These are phyloP conservation scores for Parafenestella ontariensis DNA, from an alignment of 2,329 filamentous ascomycete genomes.

Conservation along the genomic window DNA sequence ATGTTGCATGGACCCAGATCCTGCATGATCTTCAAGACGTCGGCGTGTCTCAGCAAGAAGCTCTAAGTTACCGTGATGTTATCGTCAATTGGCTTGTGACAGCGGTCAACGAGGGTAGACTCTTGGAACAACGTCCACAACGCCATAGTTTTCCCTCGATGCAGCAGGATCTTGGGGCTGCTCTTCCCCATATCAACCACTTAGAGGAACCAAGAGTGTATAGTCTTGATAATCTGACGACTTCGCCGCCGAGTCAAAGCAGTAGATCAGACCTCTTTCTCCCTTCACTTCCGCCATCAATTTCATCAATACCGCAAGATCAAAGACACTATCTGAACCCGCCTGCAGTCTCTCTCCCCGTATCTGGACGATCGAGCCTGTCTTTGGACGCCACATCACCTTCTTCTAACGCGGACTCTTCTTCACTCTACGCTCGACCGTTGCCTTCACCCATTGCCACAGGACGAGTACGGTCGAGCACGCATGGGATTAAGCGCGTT, in stretches of 20 bases:
- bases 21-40: slow-evolving; percentile 43
- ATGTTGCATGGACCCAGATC: slow-evolving; percentile 40
- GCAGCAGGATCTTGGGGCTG: slow-evolving; percentile 8
- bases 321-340: slow-evolving; percentile 2
- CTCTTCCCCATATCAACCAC: not conserved
- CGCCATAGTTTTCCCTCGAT: slow-evolving; percentile 9
- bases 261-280: not conserved
- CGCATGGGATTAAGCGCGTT: not conserved
- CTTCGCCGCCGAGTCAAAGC: not conserved
- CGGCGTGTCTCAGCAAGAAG: slow-evolving; percentile 32
- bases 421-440: slow-evolving; percentile 4
- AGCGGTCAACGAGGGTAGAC: slow-evolving; percentile 40
- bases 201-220: not conserved
- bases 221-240: slow-evolving; percentile 2
- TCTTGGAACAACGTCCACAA: slow-evolving; percentile 28
- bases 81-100: slow-evolving; percentile 41
- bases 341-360: not conserved
- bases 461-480: not conserved
- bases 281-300: not conserved
- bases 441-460: not conserved
- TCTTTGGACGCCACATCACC: not conserved
- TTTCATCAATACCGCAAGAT: not conserved
- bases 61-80: slow-evolving; percentile 31
- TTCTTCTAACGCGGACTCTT: not conserved
- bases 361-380: not conserved